A percentile compares a stretch with the other conserved stretches of the same genome.
Evolutionary conservation across 1,284 basidiomycete genomes (phyloP).

Genomic region (Sporisorium graminicola): DNA sequence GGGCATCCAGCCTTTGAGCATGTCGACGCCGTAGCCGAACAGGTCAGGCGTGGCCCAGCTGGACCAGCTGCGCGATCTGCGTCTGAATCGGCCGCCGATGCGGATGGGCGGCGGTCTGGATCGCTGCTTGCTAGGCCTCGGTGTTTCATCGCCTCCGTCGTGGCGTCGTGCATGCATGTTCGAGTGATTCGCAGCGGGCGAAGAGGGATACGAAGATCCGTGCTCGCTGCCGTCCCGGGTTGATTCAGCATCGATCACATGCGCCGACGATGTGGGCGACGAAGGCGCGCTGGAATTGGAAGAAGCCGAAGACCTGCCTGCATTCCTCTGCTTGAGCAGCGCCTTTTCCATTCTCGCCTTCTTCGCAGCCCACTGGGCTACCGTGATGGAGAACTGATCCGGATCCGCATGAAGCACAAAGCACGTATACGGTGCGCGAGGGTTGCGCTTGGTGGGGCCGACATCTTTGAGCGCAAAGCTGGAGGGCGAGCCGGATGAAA

Average conservation of each 20-base stretch:
- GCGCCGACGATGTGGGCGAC: conserved; percentile 25
- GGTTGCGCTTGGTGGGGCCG: conserved; percentile 31
- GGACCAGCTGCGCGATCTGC: conserved; percentile 48
- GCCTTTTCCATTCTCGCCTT: conserved; percentile 47
- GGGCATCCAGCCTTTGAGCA: conserved; percentile 59
- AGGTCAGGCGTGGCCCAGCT: conserved; percentile 52
- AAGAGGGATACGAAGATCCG: conserved; percentile 9
- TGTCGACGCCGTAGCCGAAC: conserved; percentile 53
- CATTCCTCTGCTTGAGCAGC: conserved; percentile 22
- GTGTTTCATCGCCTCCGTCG: conserved; percentile 32
- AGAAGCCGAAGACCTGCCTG: conserved; percentile 1
- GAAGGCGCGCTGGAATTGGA: conserved; percentile 26
- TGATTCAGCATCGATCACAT: conserved; percentile 17
- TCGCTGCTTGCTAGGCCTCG: conserved; percentile 15
- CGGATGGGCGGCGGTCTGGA: conserved; percentile 30
- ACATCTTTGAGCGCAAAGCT: conserved; percentile 44
- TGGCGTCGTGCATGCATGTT: not conserved
- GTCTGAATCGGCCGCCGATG: conserved; percentile 12
- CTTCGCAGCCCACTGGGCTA: conserved; percentile 54
- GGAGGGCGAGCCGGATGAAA: conserved; percentile 46
- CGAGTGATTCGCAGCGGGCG: not conserved
- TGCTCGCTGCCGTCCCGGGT: conserved; percentile 15
- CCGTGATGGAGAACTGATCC: conserved; percentile 45
- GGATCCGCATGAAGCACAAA: conserved; percentile 49
- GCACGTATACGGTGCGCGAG: conserved; percentile 52